Percentiles rank a stretch among this genome's conserved stretches.
Evolutionary conservation across 441 rosid genomes (phyloP).

Genomic region (Gossypium schwendimanii): DNA sequence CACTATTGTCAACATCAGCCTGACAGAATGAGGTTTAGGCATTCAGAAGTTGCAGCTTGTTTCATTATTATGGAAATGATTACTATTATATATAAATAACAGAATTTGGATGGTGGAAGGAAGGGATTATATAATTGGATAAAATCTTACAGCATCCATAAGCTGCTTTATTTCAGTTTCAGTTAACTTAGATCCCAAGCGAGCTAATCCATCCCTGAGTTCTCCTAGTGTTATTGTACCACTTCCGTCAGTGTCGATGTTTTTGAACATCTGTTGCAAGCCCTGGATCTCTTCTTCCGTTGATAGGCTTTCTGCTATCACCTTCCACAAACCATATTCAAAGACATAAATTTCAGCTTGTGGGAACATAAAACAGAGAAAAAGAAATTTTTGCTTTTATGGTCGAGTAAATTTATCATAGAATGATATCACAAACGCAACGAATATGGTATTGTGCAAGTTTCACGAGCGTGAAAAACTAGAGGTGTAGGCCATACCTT

Average conservation of each 20-base stretch:
- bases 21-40: slow-evolving; percentile 18
- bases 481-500: slow-evolving; percentile 33
- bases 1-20: slow-evolving; percentile 85
- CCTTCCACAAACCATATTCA: slow-evolving; percentile 30
- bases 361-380: not conserved
- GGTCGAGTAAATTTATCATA: not conserved
- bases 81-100: not conserved
- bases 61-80: not conserved
- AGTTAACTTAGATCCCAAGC: slow-evolving; percentile 72
- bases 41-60: not conserved
- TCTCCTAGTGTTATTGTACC: slow-evolving; percentile 77
- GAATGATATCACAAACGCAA: not conserved
- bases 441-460: not conserved
- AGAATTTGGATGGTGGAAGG: too few species aligned
- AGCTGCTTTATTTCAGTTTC: slow-evolving; percentile 70
- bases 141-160: slow-evolving; percentile 77
- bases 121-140: not conserved
- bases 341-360: not conserved
- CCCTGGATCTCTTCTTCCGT: slow-evolving; percentile 76
- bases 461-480: not conserved
- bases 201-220: slow-evolving; percentile 52
- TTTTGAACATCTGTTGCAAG: slow-evolving; percentile 69
- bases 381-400: not conserved
- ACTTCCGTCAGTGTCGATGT: slow-evolving; percentile 81
- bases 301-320: slow-evolving; percentile 69